A percentile compares a stretch with the other conserved stretches of the same genome.
Conservation (phyloP, 2,329 filamentous ascomycete genomes). For the Metarhizium guizhouense region DNA sequence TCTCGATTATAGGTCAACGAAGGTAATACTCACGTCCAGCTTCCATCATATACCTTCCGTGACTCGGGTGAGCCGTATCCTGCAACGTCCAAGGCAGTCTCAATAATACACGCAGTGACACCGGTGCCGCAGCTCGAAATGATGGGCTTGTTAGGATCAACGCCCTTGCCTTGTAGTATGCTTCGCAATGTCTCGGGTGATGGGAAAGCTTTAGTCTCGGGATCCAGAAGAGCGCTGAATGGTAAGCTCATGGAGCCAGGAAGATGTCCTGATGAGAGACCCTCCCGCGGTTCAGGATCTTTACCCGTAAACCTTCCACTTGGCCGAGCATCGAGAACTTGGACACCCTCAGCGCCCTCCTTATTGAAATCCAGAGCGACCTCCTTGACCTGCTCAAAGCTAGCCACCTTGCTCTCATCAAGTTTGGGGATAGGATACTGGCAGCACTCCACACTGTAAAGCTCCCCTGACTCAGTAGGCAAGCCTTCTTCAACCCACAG, state of each 20-base stretch:
- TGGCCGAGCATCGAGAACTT: constrained; percentile 82
- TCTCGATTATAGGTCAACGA: neutral
- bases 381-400: constrained; percentile 75
- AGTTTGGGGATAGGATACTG: constrained; percentile 56
- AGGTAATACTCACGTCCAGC: constrained; percentile 74
- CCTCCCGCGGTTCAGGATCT: constrained; percentile 78
- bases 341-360: constrained; percentile 72
- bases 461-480: constrained; percentile 71
- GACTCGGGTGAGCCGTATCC: constrained; percentile 59
- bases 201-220: constrained; percentile 71
- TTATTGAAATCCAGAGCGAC: constrained; percentile 70
- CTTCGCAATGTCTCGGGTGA: constrained; percentile 61
- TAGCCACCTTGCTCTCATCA: constrained; percentile 56
- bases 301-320: constrained; percentile 71
- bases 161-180: constrained; percentile 69
- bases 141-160: constrained; percentile 72
- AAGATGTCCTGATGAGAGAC: constrained; percentile 83
- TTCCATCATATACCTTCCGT: constrained; percentile 83
- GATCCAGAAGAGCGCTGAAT: constrained; percentile 70
- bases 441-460: constrained; percentile 58
- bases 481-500: constrained; percentile 81
- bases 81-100: constrained; percentile 75
- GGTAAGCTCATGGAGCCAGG: constrained; percentile 80
- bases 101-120: constrained; percentile 85
- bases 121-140: constrained; percentile 88